These are phyloP conservation scores for Hypoxylon sp. DNA, from an alignment of 2,329 filamentous ascomycete genomes.

Conservation along the genomic window DNA sequence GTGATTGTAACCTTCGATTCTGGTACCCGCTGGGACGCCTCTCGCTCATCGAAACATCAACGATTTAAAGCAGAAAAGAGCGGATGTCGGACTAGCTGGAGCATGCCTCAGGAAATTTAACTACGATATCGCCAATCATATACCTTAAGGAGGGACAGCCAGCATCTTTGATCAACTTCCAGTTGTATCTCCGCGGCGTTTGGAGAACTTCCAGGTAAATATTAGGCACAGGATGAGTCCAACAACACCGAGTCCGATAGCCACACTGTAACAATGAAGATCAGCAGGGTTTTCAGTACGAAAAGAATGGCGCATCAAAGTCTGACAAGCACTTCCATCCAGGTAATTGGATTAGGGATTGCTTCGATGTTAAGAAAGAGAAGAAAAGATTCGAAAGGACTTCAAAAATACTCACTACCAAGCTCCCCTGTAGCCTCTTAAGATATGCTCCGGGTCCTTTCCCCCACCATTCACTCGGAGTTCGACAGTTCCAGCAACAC, in stretches of 20 bases:
- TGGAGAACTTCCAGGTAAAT: conserved; percentile 50
- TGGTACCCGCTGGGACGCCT: not conserved
- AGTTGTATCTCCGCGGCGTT: conserved; percentile 28
- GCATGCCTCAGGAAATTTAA: not conserved
- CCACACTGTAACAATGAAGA: conserved; percentile 37
- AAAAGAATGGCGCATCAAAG: not conserved
- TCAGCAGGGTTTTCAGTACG: conserved; percentile 19
- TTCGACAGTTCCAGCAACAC: conserved; percentile 66
- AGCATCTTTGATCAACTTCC: conserved; percentile 1
- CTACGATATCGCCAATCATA: not conserved
- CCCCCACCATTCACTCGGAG: conserved; percentile 43
- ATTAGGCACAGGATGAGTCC: conserved; percentile 48
- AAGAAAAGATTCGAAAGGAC: not conserved
- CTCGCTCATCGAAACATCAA: conserved; percentile 14
- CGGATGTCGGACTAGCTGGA: not conserved
- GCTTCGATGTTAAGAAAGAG: not conserved
- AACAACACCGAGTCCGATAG: conserved; percentile 47
- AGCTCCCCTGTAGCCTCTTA: conserved; percentile 51
- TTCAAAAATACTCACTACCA: conserved; percentile 47
- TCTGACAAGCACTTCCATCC: not conserved
- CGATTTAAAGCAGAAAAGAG: conserved; percentile 10
- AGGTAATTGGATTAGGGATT: not conserved
- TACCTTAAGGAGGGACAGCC: not conserved
- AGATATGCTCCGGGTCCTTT: conserved; percentile 41
- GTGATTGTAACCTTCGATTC: not conserved